Evolutionary conservation across 345 rosid species (phyloP).

Genomic region (Salix viminalis): DNA sequence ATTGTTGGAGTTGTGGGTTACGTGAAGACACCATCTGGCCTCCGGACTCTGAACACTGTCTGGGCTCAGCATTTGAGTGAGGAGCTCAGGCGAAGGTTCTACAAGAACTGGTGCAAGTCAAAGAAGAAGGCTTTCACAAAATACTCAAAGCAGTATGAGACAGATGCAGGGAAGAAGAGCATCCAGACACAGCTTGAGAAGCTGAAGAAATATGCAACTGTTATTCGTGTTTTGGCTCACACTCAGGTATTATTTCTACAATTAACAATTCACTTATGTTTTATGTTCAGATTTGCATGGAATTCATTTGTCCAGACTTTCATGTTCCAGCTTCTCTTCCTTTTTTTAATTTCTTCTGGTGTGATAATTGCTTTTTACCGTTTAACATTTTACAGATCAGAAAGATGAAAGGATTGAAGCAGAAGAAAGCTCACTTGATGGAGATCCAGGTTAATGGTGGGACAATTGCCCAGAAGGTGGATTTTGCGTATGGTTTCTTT

Average conservation of each 20-base stretch:
- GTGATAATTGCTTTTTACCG: not conserved
- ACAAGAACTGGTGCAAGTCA: slow-evolving; percentile 81
- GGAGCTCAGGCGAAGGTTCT: slow-evolving; percentile 75
- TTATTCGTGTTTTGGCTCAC: slow-evolving; percentile 76
- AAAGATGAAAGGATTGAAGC: slow-evolving; percentile 87
- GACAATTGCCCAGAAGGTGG: slow-evolving; percentile 66
- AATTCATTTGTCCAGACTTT: not conserved
- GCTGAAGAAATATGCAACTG: slow-evolving; percentile 68
- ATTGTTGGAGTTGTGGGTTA: slow-evolving; percentile 84
- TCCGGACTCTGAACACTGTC: slow-evolving; percentile 65
- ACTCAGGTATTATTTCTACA: slow-evolving; percentile 48
- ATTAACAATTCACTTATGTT: not conserved
- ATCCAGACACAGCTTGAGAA: slow-evolving; percentile 71
- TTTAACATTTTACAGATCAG: slow-evolving; percentile 43
- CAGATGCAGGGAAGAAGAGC: slow-evolving; percentile 64
- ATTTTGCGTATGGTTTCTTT: slow-evolving; percentile 69
- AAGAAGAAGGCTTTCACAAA: slow-evolving; percentile 87
- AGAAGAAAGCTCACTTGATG: slow-evolving; percentile 87
- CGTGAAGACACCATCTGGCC: slow-evolving; percentile 71
- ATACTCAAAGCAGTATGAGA: slow-evolving; percentile 52
- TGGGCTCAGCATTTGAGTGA: slow-evolving; percentile 92
- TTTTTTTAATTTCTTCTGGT: not conserved
- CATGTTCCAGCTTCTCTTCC: not conserved
- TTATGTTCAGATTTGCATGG: not conserved
- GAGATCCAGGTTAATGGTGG: slow-evolving; percentile 91